Evolutionary conservation across 2,329 filamentous ascomycete species (phyloP), one percentile per base, ranked within the genome.

Genomic region (Fonsecaea monophora): DNA sequence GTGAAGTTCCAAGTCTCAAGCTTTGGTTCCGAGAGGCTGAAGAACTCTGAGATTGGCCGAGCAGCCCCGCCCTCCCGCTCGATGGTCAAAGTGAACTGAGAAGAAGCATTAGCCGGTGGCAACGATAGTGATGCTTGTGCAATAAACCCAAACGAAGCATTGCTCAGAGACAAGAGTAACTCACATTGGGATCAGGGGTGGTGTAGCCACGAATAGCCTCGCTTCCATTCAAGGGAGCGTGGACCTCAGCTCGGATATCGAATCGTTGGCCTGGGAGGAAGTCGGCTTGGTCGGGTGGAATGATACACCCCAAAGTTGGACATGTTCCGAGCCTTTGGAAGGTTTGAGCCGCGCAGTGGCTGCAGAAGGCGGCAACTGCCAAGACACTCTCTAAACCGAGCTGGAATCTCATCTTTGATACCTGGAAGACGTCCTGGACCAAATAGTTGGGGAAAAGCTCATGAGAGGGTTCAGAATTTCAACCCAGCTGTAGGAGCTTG

Each of bases 211-310:
- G 86, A 68, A 87, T 91, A n/a, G 89, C 89, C 78, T 95, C 91
- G 42, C 90, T 91, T 71, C 92, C 92, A 78, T 95, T 95, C 75
- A 89, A 83, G 5, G 91, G 91, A 9, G 91, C 90, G 76, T 94
- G 91, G 35, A 95, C 87, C 77, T 95, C 92, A 67, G 94, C 85
- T 67, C 92, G 89, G 69, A 96, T 89, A 76, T 95, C 92, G 75
- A 95, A 95, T 77, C 87, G 89, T 80, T 95, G 92, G 12, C 92
- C 92, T 4, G 92, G 89, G 1, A 96, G 85, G 80, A 95, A 95
- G 74, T 95, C 92, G 70, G 90, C 88, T 80, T 87, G 84, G 70
- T 87, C 85, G 21, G 86, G 86, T 57, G 85, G 85, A 64, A 87
- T 83, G 64, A 87, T 80, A 69, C 83, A 85, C 74, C 85, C 85